Conservation (phyloP, 1,284 basidiomycete species). For the Ceratobasidium sp. region DNA sequence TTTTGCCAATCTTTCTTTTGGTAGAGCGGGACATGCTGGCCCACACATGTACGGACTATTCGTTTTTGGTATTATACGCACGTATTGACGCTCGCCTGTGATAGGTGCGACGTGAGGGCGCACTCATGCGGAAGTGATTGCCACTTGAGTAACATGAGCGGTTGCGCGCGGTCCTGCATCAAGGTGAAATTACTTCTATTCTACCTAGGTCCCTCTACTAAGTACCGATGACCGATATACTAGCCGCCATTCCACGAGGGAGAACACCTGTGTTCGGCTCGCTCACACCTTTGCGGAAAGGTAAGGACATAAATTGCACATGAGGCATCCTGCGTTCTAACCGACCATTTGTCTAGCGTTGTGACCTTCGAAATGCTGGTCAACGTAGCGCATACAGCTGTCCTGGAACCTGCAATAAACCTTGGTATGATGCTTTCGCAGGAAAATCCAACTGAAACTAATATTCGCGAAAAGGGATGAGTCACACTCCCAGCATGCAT, state of each 20-base stretch:
- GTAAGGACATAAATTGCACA: conserved; percentile 54
- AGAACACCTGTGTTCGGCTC: conserved; percentile 68
- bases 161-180: conserved; percentile 65
- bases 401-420: conserved; percentile 60
- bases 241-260: conserved; percentile 62
- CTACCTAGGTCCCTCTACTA: background rate
- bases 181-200: conserved; percentile 58
- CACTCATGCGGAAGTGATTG: conserved; percentile 69
- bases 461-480: conserved; percentile 59
- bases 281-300: conserved; percentile 68
- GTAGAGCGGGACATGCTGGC: conserved; percentile 68
- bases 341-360: conserved; percentile 60
- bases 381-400: conserved; percentile 59
- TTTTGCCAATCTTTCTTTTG: conserved; percentile 22
- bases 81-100: conserved; percentile 6
- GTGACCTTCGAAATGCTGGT: conserved; percentile 59
- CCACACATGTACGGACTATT: conserved; percentile 63
- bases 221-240: too few species aligned
- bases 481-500: conserved; percentile 64
- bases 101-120: conserved; percentile 63
- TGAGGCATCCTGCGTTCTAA: too few species aligned
- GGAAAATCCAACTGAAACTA: conserved; percentile 5
- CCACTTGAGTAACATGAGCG: conserved; percentile 60
- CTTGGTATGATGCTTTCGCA: conserved; percentile 58
- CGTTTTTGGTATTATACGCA: background rate